phyloP scores from a whole-genome alignment of 805 yeast genomes.

The Hanseniaspora guilliermondii region DNA sequence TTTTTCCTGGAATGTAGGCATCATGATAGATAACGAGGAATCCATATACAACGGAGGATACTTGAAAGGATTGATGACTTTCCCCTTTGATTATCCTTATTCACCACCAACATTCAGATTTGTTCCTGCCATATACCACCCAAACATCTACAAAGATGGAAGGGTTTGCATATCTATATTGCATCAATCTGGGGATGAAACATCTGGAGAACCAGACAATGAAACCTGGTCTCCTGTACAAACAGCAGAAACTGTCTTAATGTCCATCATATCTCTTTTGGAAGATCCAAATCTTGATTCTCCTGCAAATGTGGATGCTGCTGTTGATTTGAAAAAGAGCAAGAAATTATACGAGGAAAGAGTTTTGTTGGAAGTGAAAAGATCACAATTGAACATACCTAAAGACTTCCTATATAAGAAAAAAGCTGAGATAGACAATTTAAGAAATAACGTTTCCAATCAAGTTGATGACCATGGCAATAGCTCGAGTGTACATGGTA shows the following conservation, averaged over 20 bases:
- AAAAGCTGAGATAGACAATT: background rate
- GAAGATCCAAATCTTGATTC: slow-evolving; percentile 89
- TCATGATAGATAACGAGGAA: slow-evolving; percentile 80
- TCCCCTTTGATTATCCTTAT: slow-evolving; percentile 84
- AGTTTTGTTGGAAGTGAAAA: slow-evolving; percentile 70
- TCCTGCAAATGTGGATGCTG: slow-evolving; percentile 94
- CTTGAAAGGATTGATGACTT: slow-evolving; percentile 85
- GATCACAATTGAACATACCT: slow-evolving; percentile 77
- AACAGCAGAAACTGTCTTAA: slow-evolving; percentile 79
- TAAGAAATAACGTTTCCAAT: background rate
- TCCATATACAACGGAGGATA: slow-evolving; percentile 90
- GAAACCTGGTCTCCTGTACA: slow-evolving; percentile 94
- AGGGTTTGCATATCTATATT: slow-evolving; percentile 83
- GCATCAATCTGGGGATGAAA: slow-evolving; percentile 83
- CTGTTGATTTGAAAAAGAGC: slow-evolving; percentile 76
- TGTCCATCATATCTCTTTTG: slow-evolving; percentile 76
- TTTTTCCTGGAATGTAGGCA: slow-evolving; percentile 70
- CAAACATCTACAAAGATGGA: slow-evolving; percentile 90
- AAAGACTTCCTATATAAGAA: slow-evolving; percentile 40
- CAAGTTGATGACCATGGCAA: background rate
- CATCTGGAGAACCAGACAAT: slow-evolving; percentile 75
- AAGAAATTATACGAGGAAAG: slow-evolving; percentile 62
- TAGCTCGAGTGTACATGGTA: background rate
- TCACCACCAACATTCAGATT: slow-evolving; percentile 87
- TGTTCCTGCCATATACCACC: slow-evolving; percentile 88